Base-by-base conservation (phyloP, 306 rosid species). In the Rosa rugosa region DNA sequence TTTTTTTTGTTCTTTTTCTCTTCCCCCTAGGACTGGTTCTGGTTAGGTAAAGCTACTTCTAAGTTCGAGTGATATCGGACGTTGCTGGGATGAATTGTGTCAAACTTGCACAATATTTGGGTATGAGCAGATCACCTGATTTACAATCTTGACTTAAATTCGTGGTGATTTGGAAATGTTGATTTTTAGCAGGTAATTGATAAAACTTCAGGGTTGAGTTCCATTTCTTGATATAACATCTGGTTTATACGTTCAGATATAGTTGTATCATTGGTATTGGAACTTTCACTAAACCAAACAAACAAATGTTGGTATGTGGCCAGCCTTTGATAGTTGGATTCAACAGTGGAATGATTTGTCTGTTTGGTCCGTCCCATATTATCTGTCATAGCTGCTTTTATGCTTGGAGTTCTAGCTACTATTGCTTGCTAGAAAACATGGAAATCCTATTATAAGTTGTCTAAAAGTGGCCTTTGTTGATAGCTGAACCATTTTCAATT, bases 41-140 rank as follows among this genome's bases (percentile, higher is more conserved):
- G 93, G 88, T 87, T 91, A 89, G 98, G 96, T 81, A 86, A 91
- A 81, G 93, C 90, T 83, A 84, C 87, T 68, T 76, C 81, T 84
- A 86, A 86, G 85, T 83, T 86, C 89, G 72, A 82, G 88, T 84
- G 94, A 93, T 84, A 89, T 86, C 79, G 85, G 93, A 84, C 63
- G 93, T 89, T 88, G 96, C 97, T 80, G 91, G 88, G 85, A 91
- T 87, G 91, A 88, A 77, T 87, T 86, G 81, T 93, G 80, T 84
- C 97, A 77, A 83, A 70, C 79, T 85, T 72, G 69, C 87, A 75
- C 67, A 73, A 51, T 86, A 88, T 83, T 10, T 87, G 88, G 80
- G 81, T 85, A 81, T 88, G 90, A 87, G 91, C 90, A 66, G 86
- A 82, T 83, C 87, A 88, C 90, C 85, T 80, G 91, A 77, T 85